Percentiles rank a stretch among this genome's conserved stretches.
Evolutionary conservation across 371 early-diverging fungal genomes (phyloP).

Genomic region (Batrachochytrium dendrobatidis): DNA sequence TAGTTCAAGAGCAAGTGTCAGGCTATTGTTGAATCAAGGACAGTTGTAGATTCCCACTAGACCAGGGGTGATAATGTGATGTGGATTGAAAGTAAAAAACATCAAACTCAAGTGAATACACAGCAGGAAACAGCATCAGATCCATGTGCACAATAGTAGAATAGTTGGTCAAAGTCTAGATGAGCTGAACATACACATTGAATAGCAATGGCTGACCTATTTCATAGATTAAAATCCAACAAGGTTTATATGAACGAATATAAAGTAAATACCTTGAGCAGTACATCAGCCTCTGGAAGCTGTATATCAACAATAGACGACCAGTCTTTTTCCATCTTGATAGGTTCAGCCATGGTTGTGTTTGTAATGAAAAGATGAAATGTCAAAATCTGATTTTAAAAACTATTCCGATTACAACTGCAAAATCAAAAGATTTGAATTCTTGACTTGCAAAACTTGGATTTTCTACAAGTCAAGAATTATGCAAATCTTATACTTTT

Average conservation of each 20-base stretch:
- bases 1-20: not conserved
- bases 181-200: not conserved
- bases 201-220: not conserved
- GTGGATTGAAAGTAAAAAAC: not conserved
- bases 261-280: slow-evolving; percentile 49
- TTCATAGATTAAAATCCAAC: not conserved
- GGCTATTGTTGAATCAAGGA: not conserved
- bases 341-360: slow-evolving; percentile 15
- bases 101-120: not conserved
- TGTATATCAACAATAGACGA: slow-evolving; percentile 68
- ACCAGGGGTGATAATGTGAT: not conserved
- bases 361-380: too few species aligned
- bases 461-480: too few species aligned
- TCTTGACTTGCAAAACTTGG: too few species aligned
- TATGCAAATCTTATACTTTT: too few species aligned
- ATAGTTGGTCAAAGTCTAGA: not conserved
- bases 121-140: not conserved
- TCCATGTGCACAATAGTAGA: not conserved
- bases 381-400: too few species aligned
- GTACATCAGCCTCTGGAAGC: slow-evolving; percentile 68
- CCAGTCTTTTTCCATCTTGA: slow-evolving; percentile 92
- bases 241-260: not conserved
- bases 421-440: too few species aligned
- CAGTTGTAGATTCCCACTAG: not conserved
- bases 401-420: too few species aligned